Conservation (phyloP, 305 asterid genomes). For the Coffea humblotiana region DNA sequence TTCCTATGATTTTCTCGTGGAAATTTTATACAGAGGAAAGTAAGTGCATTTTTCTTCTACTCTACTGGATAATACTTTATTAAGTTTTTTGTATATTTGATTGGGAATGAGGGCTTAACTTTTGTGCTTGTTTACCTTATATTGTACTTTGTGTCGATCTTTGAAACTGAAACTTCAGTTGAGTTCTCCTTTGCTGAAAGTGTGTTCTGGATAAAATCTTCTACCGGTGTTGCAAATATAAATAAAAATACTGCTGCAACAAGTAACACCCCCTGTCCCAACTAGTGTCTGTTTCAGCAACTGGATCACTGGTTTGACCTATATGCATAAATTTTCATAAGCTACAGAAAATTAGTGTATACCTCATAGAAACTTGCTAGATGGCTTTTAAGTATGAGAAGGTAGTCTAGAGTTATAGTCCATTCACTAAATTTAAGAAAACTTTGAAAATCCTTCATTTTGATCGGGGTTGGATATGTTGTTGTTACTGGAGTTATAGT, state of each 20-base stretch:
- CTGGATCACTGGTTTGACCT: slow-evolving; percentile 92
- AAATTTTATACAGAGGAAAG: not conserved
- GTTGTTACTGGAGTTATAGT: not conserved
- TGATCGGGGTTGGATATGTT: not conserved
- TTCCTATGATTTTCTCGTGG: slow-evolving; percentile 39
- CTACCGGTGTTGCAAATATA: slow-evolving; percentile 78
- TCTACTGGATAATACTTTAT: not conserved
- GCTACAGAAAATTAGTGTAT: slow-evolving; percentile 11
- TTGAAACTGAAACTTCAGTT: slow-evolving; percentile 47
- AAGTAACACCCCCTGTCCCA: slow-evolving; percentile 78
- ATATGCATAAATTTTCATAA: slow-evolving; percentile 23
- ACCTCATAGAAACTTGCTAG: slow-evolving; percentile 13
- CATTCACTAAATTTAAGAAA: not conserved
- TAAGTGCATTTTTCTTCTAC: not conserved
- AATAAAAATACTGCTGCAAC: slow-evolving; percentile 69
- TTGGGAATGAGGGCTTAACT: slow-evolving; percentile 3
- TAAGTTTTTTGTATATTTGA: not conserved
- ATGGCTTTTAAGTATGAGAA: slow-evolving; percentile 9
- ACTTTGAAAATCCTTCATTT: not conserved
- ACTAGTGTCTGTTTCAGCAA: slow-evolving; percentile 88
- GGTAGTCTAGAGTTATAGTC: not conserved
- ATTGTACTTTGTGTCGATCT: slow-evolving; percentile 40
- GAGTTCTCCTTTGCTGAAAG: slow-evolving; percentile 37
- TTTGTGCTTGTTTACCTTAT: slow-evolving; percentile 47
- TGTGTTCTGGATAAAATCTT: slow-evolving; percentile 58